These are phyloP conservation scores for Aspergillus clavatus DNA, from an alignment of 2,329 filamentous ascomycete species.

Conservation along the genomic window DNA sequence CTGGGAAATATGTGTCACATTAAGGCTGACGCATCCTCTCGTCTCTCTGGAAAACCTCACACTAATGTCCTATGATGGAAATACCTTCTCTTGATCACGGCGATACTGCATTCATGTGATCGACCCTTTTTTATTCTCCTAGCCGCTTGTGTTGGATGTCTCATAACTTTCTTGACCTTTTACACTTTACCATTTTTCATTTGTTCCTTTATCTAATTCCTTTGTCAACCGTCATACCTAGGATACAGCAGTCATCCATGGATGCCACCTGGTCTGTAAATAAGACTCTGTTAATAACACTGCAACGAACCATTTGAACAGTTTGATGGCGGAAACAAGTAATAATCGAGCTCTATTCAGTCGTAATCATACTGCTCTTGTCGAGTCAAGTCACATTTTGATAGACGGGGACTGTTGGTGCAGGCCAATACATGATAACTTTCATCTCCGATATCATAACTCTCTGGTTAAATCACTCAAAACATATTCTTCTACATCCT, in stretches of 20 bases:
- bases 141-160: no score
- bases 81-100: no score
- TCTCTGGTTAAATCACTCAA: slow-evolving; percentile 4
- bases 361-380: no score
- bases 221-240: not conserved
- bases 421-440: no score
- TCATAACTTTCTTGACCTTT: no score
- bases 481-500: slow-evolving; percentile 28
- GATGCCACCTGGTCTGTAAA: slow-evolving; percentile 14
- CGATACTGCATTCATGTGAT: not conserved
- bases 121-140: not conserved
- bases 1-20: slow-evolving; percentile 67
- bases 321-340: not conserved
- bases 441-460: no score
- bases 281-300: slow-evolving; percentile 4
- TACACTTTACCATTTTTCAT: no score
- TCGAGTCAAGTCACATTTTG: not conserved
- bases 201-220: not conserved
- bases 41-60: no score
- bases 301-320: not conserved
- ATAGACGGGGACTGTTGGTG: no score
- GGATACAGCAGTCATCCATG: slow-evolving; percentile 2
- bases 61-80: no score
- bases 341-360: not conserved
- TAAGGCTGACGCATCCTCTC: slow-evolving; percentile 12